phyloP scores from a whole-genome alignment of 2,329 filamentous ascomycete species.

The Colletotrichum tanaceti region DNA sequence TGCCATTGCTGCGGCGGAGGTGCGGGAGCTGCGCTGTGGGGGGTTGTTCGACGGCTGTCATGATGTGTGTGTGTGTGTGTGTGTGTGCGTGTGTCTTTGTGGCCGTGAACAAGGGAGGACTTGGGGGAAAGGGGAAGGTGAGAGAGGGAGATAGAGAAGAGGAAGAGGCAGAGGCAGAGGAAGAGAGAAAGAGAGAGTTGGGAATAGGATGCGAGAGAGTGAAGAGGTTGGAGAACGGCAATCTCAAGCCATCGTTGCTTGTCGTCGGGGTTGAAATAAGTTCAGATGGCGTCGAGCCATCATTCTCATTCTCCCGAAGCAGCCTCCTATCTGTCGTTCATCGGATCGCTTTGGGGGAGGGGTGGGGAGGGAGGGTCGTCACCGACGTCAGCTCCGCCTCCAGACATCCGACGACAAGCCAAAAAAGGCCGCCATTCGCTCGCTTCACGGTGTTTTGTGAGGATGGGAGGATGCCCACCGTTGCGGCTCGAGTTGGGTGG shows the following conservation, averaged over 20 bases:
- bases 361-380: background rate
- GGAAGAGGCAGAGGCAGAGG: background rate
- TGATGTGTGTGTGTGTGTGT: slow-evolving; percentile 1
- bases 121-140: too few relatives aligned
- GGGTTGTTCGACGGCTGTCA: slow-evolving; percentile 27
- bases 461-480: background rate
- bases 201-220: background rate
- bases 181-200: background rate
- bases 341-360: too few relatives aligned
- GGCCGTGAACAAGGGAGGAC: background rate
- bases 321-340: background rate
- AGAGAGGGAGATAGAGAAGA: too few relatives aligned
- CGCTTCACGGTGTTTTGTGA: background rate
- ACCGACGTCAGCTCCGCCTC: background rate
- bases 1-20: slow-evolving; percentile 44
- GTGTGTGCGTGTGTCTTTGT: too few relatives aligned
- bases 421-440: background rate
- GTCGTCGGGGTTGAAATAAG: slow-evolving; percentile 25
- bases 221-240: background rate
- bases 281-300: slow-evolving; percentile 14
- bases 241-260: background rate
- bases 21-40: slow-evolving; percentile 37
- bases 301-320: slow-evolving; percentile 16
- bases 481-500: background rate
- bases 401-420: background rate